These are phyloP conservation scores for Saccharomycopsis phalli DNA, from an alignment of 1,139 yeast genomes.

Conservation along the genomic window DNA sequence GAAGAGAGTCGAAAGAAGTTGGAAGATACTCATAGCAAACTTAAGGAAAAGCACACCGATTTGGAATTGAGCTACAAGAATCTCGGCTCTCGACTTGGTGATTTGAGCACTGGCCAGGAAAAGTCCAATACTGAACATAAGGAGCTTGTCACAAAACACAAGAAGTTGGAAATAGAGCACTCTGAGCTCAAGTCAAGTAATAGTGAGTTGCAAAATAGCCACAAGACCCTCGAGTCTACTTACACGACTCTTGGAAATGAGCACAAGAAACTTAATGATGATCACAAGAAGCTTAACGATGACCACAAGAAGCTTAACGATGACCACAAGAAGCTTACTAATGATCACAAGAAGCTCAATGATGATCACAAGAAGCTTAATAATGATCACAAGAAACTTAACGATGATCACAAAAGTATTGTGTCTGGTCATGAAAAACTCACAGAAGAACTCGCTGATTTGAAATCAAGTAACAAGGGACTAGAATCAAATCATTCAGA, in stretches of 20 bases:
- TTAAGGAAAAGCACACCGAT: neutral
- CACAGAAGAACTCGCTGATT: conserved; percentile 14
- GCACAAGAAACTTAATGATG: neutral
- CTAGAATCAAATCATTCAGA: neutral
- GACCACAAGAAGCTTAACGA: neutral
- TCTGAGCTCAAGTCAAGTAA: no score
- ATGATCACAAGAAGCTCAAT: neutral
- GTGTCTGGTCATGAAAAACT: no score
- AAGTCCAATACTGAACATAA: neutral
- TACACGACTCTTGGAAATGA: neutral
- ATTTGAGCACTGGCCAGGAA: neutral
- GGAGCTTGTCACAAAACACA: neutral
- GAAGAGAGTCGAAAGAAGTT: neutral
- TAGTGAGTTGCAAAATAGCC: no score
- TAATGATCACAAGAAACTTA: conserved; percentile 6
- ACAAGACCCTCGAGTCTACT: neutral
- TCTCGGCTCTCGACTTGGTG: neutral
- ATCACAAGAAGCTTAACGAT: neutral
- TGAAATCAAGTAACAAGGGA: conserved; percentile 10
- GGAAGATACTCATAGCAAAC: neutral
- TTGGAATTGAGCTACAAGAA: neutral
- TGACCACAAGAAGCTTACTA: neutral
- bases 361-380: neutral
- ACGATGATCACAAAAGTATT: no score
- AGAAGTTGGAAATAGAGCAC: neutral